phyloP scores from a whole-genome alignment of 2,329 filamentous ascomycete genomes.

The Epichloe amarillans region DNA sequence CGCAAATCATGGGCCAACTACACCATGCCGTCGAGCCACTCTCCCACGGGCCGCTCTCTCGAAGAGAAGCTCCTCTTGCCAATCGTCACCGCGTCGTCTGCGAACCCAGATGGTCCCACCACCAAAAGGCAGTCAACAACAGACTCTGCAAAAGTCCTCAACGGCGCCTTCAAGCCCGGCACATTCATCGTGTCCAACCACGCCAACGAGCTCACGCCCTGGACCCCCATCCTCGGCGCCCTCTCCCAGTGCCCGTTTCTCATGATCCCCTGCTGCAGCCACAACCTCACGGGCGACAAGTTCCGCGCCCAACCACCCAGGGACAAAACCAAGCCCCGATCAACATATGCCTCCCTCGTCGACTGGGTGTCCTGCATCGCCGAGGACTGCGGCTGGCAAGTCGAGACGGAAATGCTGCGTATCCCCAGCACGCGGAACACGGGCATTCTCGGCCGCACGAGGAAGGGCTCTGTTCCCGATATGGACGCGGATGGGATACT shows the following conservation, averaged over 20 bases:
- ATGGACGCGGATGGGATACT: constrained; percentile 31
- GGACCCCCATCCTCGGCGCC: constrained; percentile 81
- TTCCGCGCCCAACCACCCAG: constrained; percentile 54
- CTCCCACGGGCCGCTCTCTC: constrained; percentile 22
- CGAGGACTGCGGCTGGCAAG: constrained; percentile 55
- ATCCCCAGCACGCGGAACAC: constrained; percentile 89
- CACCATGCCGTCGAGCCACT: constrained; percentile 18
- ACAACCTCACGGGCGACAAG: constrained; percentile 61
- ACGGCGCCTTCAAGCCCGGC: constrained; percentile 54
- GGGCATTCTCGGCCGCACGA: constrained; percentile 52
- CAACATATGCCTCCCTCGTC: constrained; percentile 73
- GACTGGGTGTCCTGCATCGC: constrained; percentile 63
- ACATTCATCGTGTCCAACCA: constrained; percentile 97
- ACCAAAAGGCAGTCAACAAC: too few species aligned
- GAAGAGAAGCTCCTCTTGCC: constrained; percentile 37
- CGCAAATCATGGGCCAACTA: constrained; percentile 79
- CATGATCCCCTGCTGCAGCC: constrained; percentile 90
- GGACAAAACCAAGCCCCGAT: constrained; percentile 37
- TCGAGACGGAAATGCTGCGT: constrained; percentile 74
- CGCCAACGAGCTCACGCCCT: constrained; percentile 87
- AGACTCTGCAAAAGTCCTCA: constrained; percentile 23
- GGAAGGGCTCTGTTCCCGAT: neutral
- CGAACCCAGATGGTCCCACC: neutral
- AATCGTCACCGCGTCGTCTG: constrained; percentile 16
- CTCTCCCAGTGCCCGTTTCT: constrained; percentile 71